These are phyloP conservation scores for Albifimbria verrucaria DNA, from an alignment of 2,329 filamentous ascomycete genomes.

Conservation along the genomic window DNA sequence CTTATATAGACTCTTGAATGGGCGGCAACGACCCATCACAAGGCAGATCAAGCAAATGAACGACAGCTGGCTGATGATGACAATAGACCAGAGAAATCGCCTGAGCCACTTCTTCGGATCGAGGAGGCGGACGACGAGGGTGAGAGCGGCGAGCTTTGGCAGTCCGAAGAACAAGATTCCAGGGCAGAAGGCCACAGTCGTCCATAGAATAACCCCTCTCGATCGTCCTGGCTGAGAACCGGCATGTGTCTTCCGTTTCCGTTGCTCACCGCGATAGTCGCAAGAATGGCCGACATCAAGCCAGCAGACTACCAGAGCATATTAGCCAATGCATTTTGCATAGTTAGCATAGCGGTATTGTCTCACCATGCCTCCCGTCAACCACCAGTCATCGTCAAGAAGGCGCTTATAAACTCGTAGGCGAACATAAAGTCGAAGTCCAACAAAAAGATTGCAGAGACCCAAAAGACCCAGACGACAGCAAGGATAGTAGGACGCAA, in stretches of 20 bases:
- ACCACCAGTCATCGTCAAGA: background rate
- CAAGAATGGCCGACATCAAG: background rate
- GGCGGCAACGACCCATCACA: constrained; percentile 20
- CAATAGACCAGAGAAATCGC: constrained; percentile 19
- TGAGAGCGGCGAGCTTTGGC: constrained; percentile 24
- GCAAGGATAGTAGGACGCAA: background rate
- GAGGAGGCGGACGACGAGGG: constrained; percentile 20
- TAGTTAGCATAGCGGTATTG: background rate
- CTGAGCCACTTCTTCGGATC: constrained; percentile 17
- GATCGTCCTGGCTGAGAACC: background rate
- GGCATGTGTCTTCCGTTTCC: constrained; percentile 1
- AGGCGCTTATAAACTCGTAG: background rate
- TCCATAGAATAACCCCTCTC: constrained; percentile 15
- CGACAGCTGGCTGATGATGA: constrained; percentile 8
- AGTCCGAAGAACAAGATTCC: constrained; percentile 23
- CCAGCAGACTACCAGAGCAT: background rate
- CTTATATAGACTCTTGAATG: constrained; percentile 18
- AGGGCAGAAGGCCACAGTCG: constrained; percentile 20
- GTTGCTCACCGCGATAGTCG: background rate
- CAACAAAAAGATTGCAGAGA: background rate
- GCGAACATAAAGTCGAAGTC: background rate
- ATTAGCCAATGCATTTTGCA: background rate
- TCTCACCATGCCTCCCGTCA: background rate
- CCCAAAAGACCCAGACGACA: background rate
- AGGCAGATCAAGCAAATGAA: constrained; percentile 17